Base-by-base conservation (phyloP, 2,329 filamentous ascomycete species). In the Talaromyces sp. region DNA sequence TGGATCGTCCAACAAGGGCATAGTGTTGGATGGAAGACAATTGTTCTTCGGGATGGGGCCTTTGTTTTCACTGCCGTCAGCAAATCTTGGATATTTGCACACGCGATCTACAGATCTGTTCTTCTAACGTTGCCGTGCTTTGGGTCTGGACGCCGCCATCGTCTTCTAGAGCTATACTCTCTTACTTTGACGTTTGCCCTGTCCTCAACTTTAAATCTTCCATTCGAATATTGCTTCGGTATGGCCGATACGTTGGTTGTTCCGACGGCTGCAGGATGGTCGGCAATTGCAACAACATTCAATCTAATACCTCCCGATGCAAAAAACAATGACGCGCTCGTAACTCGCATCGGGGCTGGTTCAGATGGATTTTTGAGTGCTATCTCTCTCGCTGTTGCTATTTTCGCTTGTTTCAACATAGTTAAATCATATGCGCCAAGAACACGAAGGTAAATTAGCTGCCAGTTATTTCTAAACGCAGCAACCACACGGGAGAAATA, bases 31-130 rank as follows among this genome's bases (percentile, higher is more conserved):
- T 67, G 65, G 65, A 65, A 65, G 62, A 66, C 65, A 55, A 43
- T 67, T 52, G 52, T 56, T 55, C 59, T 67, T 62, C 65, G 63
- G 49, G 52, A 62, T 50, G 58, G 62, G 52, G 58, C 66, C 43
- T 67, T 67, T 55, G 64, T 66, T 61, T 67, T 67, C 56, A 67
- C 65, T 60, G 63, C 66, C 46, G 64, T 65, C 50, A 67, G 64
- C 64, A 67, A 66, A 59, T 66, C 65, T 54, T 67, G 66, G 66
- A 67, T 67, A 62, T 64, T 67, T 64, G 64, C 66, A 61, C 66
- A 67, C 60, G 66, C 66, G 21, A 58, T 65, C 57, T 67, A 67
- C 64, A 63, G 66, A 62, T 66, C 64, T 55, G 53, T 67, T 65
- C 66, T 67, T 55, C 62, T 67, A 41, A 67, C 66, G 51, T 63